phyloP scores from a whole-genome alignment of 2,329 filamentous ascomycete genomes.

The Aspergillus pseudoterreus region DNA sequence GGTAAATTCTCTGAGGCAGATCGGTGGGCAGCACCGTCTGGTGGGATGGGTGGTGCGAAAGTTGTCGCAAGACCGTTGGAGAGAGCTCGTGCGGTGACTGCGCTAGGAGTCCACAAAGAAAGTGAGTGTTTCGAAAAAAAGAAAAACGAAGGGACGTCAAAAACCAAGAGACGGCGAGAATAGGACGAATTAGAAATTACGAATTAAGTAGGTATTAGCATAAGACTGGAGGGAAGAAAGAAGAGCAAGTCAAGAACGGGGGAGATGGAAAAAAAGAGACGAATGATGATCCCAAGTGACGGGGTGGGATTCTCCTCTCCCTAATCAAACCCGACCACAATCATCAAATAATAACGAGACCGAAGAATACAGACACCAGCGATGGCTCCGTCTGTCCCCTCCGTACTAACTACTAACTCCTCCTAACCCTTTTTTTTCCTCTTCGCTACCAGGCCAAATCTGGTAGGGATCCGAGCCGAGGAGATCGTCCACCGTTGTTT shows the following conservation, averaged over 20 bases:
- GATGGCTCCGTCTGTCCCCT: not conserved
- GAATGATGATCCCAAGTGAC: not conserved
- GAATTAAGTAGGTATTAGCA: conserved; percentile 1
- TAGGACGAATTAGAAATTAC: conserved; percentile 1
- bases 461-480: conserved; percentile 13
- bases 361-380: not conserved
- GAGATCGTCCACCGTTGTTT: conserved; percentile 8
- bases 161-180: not conserved
- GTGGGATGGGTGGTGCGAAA: not conserved
- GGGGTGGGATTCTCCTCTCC: too few relatives aligned
- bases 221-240: not conserved
- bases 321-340: not conserved
- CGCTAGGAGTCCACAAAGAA: too few relatives aligned
- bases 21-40: not conserved
- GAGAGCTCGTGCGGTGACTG: too few relatives aligned
- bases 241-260: not conserved
- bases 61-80: too few relatives aligned
- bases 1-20: not conserved
- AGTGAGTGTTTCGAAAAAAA: too few relatives aligned
- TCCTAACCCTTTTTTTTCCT: conserved; percentile 1
- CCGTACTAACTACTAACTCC: not conserved
- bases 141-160: not conserved
- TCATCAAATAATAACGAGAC: not conserved
- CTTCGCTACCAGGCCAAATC: conserved; percentile 7
- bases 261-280: not conserved